Evolutionary conservation across 805 yeast species (phyloP), one percentile per base, ranked within the genome.

Genomic region (Candida awuae): DNA sequence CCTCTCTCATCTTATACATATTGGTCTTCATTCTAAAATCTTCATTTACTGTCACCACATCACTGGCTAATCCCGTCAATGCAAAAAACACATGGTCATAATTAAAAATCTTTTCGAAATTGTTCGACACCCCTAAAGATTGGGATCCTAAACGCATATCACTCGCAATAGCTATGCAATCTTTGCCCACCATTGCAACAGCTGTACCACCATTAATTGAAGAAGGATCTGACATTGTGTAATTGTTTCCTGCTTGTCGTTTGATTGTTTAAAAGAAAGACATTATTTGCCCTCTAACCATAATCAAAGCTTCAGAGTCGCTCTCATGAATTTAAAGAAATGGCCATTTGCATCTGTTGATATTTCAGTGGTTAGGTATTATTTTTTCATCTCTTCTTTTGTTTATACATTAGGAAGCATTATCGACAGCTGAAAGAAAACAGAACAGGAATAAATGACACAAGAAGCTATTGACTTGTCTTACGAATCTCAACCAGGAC

Each of bases 161-260:
- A 53, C 92, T 81, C 4, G 97, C 99, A 54, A 92, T 87, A 22
- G 97, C 98, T 40, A 92, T 88, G 70, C 99, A 92, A 52, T 87
- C 97, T 58, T 94, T 88, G 54, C 99, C 99, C 19, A 81, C 81
- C 99, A 92, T 92, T 48, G 98, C 98, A 25, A 94, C 94, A 37
- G 95, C 95, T 47, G 95, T 74, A 65, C 99, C 98, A 66, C 97
- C 86, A 58, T 81, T 81, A 50, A 80, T 71, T 32, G 86, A 77
- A 59, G 84, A 77, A 55, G 87, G 87, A 63, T 81, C 87, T 32
- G 85, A 78, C 86, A 80, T 77, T 14, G 7, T 22, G 15, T 15
- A 21, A 15, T n/a, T 32, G 28, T 33, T n/a, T 14, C 29, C 20
- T 19, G 12, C 16, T 4, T 27, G 19, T 27, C 12, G 9, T 20